phyloP scores from a whole-genome alignment of 441 rosid genomes.

The Arabidopsis hybrid region DNA sequence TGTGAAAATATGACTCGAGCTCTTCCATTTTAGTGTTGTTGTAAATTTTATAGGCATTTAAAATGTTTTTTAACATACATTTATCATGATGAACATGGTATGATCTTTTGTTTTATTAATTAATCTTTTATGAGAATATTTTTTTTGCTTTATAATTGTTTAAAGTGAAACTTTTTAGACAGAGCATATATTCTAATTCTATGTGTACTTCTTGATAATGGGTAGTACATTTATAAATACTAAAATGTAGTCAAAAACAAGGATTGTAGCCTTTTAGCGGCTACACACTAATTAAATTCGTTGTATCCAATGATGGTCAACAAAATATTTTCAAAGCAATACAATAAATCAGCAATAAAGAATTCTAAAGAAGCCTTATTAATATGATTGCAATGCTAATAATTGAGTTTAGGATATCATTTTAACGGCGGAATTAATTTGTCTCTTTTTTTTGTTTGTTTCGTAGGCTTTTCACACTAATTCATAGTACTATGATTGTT shows the following conservation, averaged over 20 bases:
- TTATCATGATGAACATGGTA: slow-evolving; percentile 29
- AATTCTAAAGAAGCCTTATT: slow-evolving; percentile 6
- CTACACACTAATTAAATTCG: slow-evolving; percentile 31
- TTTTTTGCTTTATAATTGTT: slow-evolving; percentile 21
- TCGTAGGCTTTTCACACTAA: slow-evolving; percentile 15
- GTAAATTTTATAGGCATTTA: not conserved
- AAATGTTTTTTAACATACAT: slow-evolving; percentile 5
- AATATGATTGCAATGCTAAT: slow-evolving; percentile 27
- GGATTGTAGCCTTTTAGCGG: slow-evolving; percentile 38
- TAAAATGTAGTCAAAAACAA: slow-evolving; percentile 11
- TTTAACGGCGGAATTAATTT: slow-evolving; percentile 40
- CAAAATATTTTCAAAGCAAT: slow-evolving; percentile 20
- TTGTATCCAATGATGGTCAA: slow-evolving; percentile 39
- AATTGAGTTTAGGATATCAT: slow-evolving; percentile 25
- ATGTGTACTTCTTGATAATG: slow-evolving; percentile 35
- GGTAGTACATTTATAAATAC: slow-evolving; percentile 26
- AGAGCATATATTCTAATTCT: slow-evolving; percentile 35
- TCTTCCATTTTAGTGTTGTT: not conserved
- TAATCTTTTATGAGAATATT: not conserved
- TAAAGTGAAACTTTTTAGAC: slow-evolving; percentile 17
- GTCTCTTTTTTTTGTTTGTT: not conserved
- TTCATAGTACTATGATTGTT: slow-evolving; percentile 4
- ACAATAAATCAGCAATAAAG: slow-evolving; percentile 1
- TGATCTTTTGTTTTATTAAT: slow-evolving; percentile 15
- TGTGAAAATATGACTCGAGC: slow-evolving; percentile 7